Base-by-base conservation (phyloP, 805 yeast species). In the Saitoella complicata region DNA sequence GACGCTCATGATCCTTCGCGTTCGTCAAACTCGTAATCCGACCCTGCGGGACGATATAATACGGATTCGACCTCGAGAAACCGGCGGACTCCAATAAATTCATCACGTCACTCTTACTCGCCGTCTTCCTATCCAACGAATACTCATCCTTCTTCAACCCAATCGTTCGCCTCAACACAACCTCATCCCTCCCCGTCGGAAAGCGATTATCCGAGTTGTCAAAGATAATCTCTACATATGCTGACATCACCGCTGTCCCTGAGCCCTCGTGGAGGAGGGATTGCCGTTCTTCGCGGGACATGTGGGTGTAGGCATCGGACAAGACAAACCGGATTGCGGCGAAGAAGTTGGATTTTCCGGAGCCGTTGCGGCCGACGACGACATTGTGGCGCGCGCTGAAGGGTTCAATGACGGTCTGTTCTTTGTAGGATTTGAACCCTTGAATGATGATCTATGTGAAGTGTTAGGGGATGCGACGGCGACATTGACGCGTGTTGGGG, bases 41-140 rank as follows among this genome's bases (percentile, higher is more conserved):
- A 13, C 98, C 98, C 62, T 91, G 98, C 0, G 98, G 97, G 5
- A 91, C 97, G 53, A 91, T 88, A 59, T 88, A 88, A 61, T 87
- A 88, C 1, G 96, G 95, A 51, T 86, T 87, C 5, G 85, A 76
- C 49, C 81, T 71, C 0, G 94, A 81, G 56, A 91, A 85, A 0
- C 98, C 98, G 0, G 95, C 94, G 55, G 83, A 78, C 59, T 88
- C 96, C 35, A 87, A 66, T 50, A 84, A 63, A 50, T 82, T 80
- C 75, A 78, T 76, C 10, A 87, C 71, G 57, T 86, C 96, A 2
- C 80, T 69, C 53, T 86, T 73, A 12, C 49, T 50, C 3, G 88
- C 81, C 9, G 83, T 70, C 54, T 75, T 80, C 40, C 79, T 78
- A 59, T 91, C 88, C 39, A 91, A 59, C 5, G 91, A 78, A 55